These are phyloP conservation scores for Pythium plurisporium DNA, from an alignment of 352 stramenopile genomes.

Conservation along the genomic window DNA sequence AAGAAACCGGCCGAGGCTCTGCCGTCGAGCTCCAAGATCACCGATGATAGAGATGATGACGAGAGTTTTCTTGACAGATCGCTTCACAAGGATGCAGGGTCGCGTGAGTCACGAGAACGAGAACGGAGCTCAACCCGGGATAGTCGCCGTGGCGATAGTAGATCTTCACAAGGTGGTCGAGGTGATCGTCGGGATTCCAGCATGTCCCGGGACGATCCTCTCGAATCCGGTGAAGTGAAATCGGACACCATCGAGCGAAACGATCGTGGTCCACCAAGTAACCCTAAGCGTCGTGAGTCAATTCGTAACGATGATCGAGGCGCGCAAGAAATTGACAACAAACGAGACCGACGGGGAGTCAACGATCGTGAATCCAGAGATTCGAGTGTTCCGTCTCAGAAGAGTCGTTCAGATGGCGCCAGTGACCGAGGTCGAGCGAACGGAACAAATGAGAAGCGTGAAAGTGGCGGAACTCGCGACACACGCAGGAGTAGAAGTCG, in stretches of 20 bases:
- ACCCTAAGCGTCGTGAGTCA: constrained; percentile 21
- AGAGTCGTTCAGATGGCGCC: background rate
- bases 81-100: background rate
- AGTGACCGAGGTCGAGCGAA: constrained; percentile 13
- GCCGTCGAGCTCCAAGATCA: constrained; percentile 18
- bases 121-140: constrained; percentile 6
- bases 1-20: constrained; percentile 14
- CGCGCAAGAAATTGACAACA: constrained; percentile 3
- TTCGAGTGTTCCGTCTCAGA: background rate
- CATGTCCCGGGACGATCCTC: constrained; percentile 15
- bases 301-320: constrained; percentile 7
- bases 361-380: constrained; percentile 16
- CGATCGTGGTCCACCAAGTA: constrained; percentile 2
- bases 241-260: constrained; percentile 10
- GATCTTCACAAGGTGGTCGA: constrained; percentile 7
- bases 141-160: constrained; percentile 11
- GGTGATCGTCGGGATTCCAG: constrained; percentile 12
- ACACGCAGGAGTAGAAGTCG: constrained; percentile 23
- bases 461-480: constrained; percentile 3
- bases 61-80: constrained; percentile 18
- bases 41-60: constrained; percentile 20
- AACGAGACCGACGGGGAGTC: constrained; percentile 16
- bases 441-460: constrained; percentile 15
- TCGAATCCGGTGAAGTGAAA: constrained; percentile 22
- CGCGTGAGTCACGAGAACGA: constrained; percentile 4